Base-by-base conservation (phyloP, 345 rosid species). In the sweet orange (Citrus sinensis) region DNA sequence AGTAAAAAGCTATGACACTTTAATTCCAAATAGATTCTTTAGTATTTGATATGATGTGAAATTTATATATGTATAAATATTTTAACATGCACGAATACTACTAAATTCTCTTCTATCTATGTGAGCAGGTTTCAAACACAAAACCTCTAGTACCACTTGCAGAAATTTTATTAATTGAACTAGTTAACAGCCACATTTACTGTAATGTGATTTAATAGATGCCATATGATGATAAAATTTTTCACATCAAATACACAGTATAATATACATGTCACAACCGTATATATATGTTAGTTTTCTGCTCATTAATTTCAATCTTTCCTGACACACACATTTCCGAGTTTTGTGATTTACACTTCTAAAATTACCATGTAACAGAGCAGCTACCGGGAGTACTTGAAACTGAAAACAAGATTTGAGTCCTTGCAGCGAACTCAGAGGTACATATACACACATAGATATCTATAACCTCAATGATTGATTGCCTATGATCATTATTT, bases 321-420 rank as follows among this genome's bases (percentile, higher is more conserved):
- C 1, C 58, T 77, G 17, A 13, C 17, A 46, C 51, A 46, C 5
- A 1, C 51, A 46, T 46, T 4, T 46, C 17, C 51, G 0, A 13
- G 17, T 46, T 40, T 42, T 46, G 17, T 46, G 17, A 46, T 13
- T 46, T 46, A 46, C 51, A 11, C 51, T 13, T 46, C 17, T 46
- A 11, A 10, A 46, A 46, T 74, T 71, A 60, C 70, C 5, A 8
- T 65, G 10, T 65, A 35, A 54, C 94, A 96, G 98, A 91, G 83
- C 79, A 93, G 93, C 84, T 97, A 94, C 85, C 78, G 92, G 84
- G 99, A 97, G 82, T 97, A 97, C 88, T 29, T 94, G 86, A 94
- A 92, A 83, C 90, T 93, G 59, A 97, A 97, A 83, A 86, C 85
- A 62, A 92, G 87, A 83, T 91, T 81, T 39, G 98, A 97, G 82